Percentiles rank a stretch among this genome's conserved stretches.
phyloP scores from a whole-genome alignment of 1,284 basidiomycete genomes.

The Anthracocystis walkeri region DNA sequence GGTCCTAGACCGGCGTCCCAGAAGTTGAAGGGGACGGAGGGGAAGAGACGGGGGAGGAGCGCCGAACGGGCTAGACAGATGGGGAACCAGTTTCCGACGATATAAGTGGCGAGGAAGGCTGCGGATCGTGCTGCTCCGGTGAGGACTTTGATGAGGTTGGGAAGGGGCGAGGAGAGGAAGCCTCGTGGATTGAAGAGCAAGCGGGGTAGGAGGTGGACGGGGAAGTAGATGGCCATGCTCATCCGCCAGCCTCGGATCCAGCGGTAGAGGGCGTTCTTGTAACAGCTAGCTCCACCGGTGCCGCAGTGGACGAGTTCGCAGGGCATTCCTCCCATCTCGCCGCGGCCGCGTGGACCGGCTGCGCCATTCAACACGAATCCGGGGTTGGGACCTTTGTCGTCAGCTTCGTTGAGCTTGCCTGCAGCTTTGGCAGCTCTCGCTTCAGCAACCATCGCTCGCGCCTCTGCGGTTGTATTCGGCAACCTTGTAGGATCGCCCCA shows the following conservation, averaged over 20 bases:
- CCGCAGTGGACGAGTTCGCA: constrained; percentile 70
- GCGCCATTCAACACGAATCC: constrained; percentile 57
- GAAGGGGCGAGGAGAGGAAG: constrained; percentile 50
- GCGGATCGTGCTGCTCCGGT: constrained; percentile 66
- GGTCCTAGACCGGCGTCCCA: constrained; percentile 61
- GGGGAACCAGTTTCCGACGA: constrained; percentile 68
- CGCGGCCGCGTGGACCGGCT: constrained; percentile 52
- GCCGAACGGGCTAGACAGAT: constrained; percentile 56
- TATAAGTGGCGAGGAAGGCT: constrained; percentile 70
- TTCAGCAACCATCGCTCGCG: constrained; percentile 17
- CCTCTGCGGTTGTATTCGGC: constrained; percentile 43
- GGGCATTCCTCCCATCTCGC: constrained; percentile 66
- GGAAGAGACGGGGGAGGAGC: constrained; percentile 53
- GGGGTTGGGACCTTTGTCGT: constrained; percentile 5
- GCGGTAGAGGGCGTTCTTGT: constrained; percentile 65
- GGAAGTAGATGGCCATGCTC: constrained; percentile 70
- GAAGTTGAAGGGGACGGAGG: constrained; percentile 40
- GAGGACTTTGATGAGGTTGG: constrained; percentile 58
- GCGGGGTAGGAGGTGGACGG: constrained; percentile 70
- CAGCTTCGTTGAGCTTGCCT: not conserved
- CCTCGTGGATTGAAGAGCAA: constrained; percentile 66
- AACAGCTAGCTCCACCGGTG: constrained; percentile 65
- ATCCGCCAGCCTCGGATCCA: constrained; percentile 67
- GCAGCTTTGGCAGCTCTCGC: constrained; percentile 17
- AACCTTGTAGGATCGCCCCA: constrained; percentile 60